These are phyloP conservation scores for Phaeosphaeria sp. DNA, from an alignment of 2,329 filamentous ascomycete genomes.

Conservation along the genomic window DNA sequence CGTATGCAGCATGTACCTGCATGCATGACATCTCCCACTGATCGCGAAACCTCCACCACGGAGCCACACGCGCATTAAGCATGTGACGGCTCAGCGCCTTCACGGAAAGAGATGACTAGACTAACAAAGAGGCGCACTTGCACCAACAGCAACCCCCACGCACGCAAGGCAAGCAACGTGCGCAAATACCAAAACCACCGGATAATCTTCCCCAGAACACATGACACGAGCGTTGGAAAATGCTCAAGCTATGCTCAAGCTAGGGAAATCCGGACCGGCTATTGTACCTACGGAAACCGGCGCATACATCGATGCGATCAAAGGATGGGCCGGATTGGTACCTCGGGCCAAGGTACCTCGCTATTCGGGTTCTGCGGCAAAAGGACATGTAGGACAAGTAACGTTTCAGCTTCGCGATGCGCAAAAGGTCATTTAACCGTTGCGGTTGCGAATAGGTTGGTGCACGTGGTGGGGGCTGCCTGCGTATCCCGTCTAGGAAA, in stretches of 20 bases:
- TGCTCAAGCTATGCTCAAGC: neutral
- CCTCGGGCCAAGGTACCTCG: slow-evolving; percentile 16
- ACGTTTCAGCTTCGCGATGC: neutral
- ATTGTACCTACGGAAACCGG: neutral
- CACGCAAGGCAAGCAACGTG: neutral
- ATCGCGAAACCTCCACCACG: neutral
- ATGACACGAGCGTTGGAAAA: neutral
- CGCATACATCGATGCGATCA: neutral
- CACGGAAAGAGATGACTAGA: no score
- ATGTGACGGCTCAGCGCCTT: neutral
- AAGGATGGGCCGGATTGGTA: neutral
- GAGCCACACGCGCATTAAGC: neutral
- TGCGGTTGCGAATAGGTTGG: neutral
- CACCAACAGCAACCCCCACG: neutral
- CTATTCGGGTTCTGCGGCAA: slow-evolving; percentile 4
- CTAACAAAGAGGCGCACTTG: no score
- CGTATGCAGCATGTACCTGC: neutral
- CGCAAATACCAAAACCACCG: neutral
- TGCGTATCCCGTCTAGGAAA: neutral
- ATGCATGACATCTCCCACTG: neutral
- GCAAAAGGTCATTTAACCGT: neutral
- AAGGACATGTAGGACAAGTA: slow-evolving; percentile 10
- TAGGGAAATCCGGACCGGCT: slow-evolving; percentile 1
- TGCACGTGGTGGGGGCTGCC: neutral
- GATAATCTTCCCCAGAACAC: slow-evolving; percentile 1